phyloP scores from a whole-genome alignment of 75 land plant species.

The Sequoia sempervirens region DNA sequence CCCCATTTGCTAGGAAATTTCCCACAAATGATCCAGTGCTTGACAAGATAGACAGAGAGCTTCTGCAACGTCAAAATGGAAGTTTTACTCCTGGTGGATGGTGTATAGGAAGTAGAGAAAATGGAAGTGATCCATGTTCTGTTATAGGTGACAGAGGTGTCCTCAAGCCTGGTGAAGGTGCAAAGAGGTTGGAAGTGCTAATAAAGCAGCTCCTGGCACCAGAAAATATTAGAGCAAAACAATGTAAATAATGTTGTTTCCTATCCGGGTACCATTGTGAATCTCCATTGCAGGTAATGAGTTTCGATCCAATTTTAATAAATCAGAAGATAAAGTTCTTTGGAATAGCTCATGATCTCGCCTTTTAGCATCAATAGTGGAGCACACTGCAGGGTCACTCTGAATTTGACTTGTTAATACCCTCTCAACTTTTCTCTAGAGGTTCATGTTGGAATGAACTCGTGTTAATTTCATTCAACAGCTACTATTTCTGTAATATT shows the following conservation, averaged over 20 bases:
- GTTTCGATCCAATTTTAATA: not conserved
- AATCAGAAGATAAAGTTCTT: not conserved
- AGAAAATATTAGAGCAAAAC: constrained; percentile 11
- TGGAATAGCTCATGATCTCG: not conserved
- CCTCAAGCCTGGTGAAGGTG: constrained; percentile 22
- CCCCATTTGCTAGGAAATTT: constrained; percentile 49
- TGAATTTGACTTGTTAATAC: not conserved
- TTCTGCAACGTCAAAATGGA: constrained; percentile 29
- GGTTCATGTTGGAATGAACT: not conserved
- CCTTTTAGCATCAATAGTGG: not conserved
- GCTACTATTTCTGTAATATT: not conserved
- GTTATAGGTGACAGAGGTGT: constrained; percentile 13
- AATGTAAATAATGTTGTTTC: constrained; percentile 9
- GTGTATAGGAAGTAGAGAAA: constrained; percentile 29
- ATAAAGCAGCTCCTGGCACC: constrained; percentile 11
- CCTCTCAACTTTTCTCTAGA: not conserved
- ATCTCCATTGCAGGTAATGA: not conserved
- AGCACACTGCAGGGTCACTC: not conserved
- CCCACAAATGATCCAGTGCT: constrained; percentile 29
- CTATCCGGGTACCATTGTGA: not conserved
- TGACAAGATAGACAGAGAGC: constrained; percentile 29
- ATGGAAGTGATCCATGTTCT: constrained; percentile 26
- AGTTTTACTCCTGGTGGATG: constrained; percentile 44
- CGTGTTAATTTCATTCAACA: not conserved
- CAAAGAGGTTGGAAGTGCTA: constrained; percentile 12